Conservation (phyloP, 2,329 filamentous ascomycete genomes). For the Tothia fuscella region DNA sequence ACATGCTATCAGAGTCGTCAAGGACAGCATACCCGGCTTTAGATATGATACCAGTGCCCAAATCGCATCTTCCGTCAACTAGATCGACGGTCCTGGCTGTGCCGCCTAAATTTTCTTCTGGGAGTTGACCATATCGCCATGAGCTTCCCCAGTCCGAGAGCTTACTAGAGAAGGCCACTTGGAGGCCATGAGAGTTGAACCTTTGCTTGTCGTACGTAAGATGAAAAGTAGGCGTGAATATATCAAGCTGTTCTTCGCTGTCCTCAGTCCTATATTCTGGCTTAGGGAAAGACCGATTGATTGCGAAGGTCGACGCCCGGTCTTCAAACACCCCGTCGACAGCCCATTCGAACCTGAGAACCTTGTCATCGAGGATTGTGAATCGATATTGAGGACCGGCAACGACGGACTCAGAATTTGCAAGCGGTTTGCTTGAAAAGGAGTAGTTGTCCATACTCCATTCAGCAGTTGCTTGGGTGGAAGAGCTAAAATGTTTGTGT, state of each 20-base stretch:
- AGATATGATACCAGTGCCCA: slow-evolving; percentile 42
- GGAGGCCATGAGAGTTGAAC: slow-evolving; percentile 42
- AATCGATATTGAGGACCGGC: slow-evolving; percentile 44
- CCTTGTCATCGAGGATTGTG: slow-evolving; percentile 43
- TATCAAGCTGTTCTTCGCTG: slow-evolving; percentile 36
- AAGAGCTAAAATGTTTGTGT: too few relatives aligned
- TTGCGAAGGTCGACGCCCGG: slow-evolving; percentile 49
- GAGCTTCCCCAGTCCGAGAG: slow-evolving; percentile 9
- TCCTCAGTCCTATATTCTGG: slow-evolving; percentile 39
- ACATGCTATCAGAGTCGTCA: slow-evolving; percentile 44
- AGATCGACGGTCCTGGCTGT: slow-evolving; percentile 44
- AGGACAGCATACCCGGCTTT: slow-evolving; percentile 39
- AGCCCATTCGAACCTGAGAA: slow-evolving; percentile 52
- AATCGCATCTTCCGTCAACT: slow-evolving; percentile 37
- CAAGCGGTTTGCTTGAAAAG: slow-evolving; percentile 32
- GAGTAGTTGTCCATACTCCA: slow-evolving; percentile 27
- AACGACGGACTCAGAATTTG: slow-evolving; percentile 35
- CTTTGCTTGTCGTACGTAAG: slow-evolving; percentile 46
- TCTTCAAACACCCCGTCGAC: slow-evolving; percentile 49
- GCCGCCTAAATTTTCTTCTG: slow-evolving; percentile 31
- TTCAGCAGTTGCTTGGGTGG: too few relatives aligned
- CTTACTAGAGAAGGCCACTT: background rate
- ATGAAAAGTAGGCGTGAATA: slow-evolving; percentile 44
- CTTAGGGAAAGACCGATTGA: slow-evolving; percentile 38
- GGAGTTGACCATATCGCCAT: slow-evolving; percentile 42